Percentiles rank a stretch among this genome's conserved stretches.
Conservation (phyloP, 1,284 basidiomycete species). For the Microbotryum scabiosae region DNA sequence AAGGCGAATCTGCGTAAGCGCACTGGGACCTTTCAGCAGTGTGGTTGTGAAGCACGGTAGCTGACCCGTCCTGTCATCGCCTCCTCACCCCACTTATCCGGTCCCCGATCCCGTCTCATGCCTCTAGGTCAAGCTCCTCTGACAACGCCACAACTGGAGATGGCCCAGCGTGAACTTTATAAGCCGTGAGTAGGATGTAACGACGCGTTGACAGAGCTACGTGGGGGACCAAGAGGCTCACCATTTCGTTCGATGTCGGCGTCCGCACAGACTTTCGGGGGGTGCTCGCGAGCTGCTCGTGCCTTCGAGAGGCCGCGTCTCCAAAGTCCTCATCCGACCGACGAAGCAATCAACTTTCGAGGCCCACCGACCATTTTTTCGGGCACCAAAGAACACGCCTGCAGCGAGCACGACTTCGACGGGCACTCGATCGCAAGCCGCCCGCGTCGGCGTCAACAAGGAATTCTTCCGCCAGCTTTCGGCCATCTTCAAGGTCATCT, state of each 20-base stretch:
- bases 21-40: background rate
- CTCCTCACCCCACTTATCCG: too few species aligned
- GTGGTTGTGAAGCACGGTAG: too few species aligned
- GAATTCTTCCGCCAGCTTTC: slow-evolving; percentile 70
- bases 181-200: slow-evolving; percentile 7
- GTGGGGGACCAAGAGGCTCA: too few species aligned
- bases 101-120: too few species aligned
- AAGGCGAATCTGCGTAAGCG: background rate
- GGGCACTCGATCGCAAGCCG: background rate
- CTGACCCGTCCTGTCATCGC: too few species aligned
- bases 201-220: too few species aligned
- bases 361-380: slow-evolving; percentile 35
- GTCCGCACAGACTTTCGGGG: slow-evolving; percentile 16
- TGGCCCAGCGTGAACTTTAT: slow-evolving; percentile 31
- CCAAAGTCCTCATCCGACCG: slow-evolving; percentile 39
- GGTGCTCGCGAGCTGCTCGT: slow-evolving; percentile 34
- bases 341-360: slow-evolving; percentile 38
- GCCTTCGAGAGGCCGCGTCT: slow-evolving; percentile 31
- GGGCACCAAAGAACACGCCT: slow-evolving; percentile 2
- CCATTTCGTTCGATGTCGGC: background rate
- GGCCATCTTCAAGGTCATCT: slow-evolving; percentile 65
- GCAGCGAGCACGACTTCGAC: background rate
- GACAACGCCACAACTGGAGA: slow-evolving; percentile 32
- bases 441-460: slow-evolving; percentile 57
- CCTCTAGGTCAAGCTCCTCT: slow-evolving; percentile 5